Evolutionary conservation across 1,139 yeast genomes (phyloP).

Genomic region (Oligophagozyma castellii): DNA sequence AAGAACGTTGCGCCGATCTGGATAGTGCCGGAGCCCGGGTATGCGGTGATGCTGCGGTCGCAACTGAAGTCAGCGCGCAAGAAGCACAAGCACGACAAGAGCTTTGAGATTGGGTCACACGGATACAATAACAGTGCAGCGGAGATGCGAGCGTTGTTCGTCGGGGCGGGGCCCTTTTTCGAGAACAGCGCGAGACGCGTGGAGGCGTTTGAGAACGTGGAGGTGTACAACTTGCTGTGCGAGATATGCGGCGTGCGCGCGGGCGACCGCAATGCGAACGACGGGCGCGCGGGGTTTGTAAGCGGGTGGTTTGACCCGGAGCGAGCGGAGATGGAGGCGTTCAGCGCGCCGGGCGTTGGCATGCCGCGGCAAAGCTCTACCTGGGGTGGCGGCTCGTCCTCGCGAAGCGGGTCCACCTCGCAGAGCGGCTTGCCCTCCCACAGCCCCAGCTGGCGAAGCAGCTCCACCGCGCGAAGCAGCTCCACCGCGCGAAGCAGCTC

Average conservation of each 20-base stretch:
- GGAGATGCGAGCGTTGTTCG: slow-evolving; percentile 70
- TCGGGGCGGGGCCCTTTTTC: slow-evolving; percentile 76
- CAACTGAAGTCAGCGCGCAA: slow-evolving; percentile 38
- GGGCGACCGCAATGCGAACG: slow-evolving; percentile 5
- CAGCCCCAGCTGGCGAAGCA: too few relatives aligned
- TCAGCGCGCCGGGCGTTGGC: too few relatives aligned
- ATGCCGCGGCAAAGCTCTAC: too few relatives aligned
- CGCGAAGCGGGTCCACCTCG: too few relatives aligned
- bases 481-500: too few relatives aligned
- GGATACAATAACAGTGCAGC: slow-evolving; percentile 71
- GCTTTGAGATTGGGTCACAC: slow-evolving; percentile 49
- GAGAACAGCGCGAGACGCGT: slow-evolving; percentile 25
- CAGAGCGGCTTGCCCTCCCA: too few relatives aligned
- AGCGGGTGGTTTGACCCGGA: too few relatives aligned
- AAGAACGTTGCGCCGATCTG: slow-evolving; percentile 72
- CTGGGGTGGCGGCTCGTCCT: too few relatives aligned
- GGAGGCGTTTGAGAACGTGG: slow-evolving; percentile 57
- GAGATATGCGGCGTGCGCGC: slow-evolving; percentile 39
- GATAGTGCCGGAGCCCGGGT: slow-evolving; percentile 75
- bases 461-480: too few relatives aligned
- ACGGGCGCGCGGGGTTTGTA: neutral
- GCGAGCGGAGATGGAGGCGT: too few relatives aligned
- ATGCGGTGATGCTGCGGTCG: slow-evolving; percentile 52
- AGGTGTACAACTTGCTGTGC: slow-evolving; percentile 64
- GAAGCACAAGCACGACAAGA: slow-evolving; percentile 25